Evolutionary conservation across 208 protist species (phyloP), one percentile per base, ranked within the genome.

Genomic region (Trypanosoma grayi): DNA sequence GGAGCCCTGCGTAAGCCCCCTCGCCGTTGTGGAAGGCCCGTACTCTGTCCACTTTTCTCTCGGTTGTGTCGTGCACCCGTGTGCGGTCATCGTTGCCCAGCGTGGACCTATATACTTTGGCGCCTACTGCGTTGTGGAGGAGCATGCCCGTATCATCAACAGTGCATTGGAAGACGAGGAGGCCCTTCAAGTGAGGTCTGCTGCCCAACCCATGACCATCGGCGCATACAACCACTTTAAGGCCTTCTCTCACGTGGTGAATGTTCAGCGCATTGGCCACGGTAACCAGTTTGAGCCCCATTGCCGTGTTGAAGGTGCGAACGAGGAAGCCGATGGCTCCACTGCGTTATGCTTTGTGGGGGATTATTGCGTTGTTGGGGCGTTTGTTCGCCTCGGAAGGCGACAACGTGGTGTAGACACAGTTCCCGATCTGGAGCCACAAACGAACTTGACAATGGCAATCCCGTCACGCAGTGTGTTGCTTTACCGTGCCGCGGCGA

Each of bases 41-140:
- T 25, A 67, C 33, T 10, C 52, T 36, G 75, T 88, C 2, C 52
- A 59, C 6, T 84, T 88, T 52, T 68, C 60, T 33, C 47, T 71
- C 14, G 75, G 81, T 16, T 88, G 81, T 41, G 71, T 84, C 28
- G 77, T 84, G 14, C 75, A 80, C 20, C 70, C 71, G 0, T 63
- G 73, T 47, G 81, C 75, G 4, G 70, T 71, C 47, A 73, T 88
- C 25, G 25, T 18, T 45, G 80, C 73, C 6, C 33, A 61, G 6
- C 27, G 36, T 8, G 67, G 58, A 0, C 33, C 24, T 11, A 70
- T 84, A 25, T 22, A 58, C 27, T 67, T 85, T 46, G 70, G 59
- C 0, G 52, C 58, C 24, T 83, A 77, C 64, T 77, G 66, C 41
- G 57, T 84, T 24, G 31, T 85, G 20, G 77, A 79, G 31, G 77